Evolutionary conservation across 2,329 filamentous ascomycete genomes (phyloP).

Genomic region (Colletotrichum acutatum): DNA sequence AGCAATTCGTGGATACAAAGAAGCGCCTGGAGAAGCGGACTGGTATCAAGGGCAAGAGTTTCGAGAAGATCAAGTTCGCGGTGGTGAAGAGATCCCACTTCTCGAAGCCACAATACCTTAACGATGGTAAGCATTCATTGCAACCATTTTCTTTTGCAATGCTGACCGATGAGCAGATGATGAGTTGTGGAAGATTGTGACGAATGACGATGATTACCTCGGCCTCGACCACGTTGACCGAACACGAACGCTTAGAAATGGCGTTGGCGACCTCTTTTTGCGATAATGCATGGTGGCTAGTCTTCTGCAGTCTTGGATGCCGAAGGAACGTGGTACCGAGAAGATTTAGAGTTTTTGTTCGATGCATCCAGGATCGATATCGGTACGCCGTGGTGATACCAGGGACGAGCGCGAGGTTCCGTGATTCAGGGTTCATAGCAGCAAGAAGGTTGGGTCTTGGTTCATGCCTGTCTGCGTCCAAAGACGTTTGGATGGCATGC

Average conservation of each 20-base stretch:
- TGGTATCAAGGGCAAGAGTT: constrained; percentile 96
- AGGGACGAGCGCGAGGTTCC: not conserved
- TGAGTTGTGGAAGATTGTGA: constrained; percentile 64
- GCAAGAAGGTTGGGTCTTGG: constrained; percentile 11
- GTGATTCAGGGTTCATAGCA: not conserved
- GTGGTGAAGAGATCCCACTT: constrained; percentile 78
- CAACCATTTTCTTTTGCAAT: not conserved
- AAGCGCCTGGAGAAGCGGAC: constrained; percentile 93
- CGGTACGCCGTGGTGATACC: constrained; percentile 5
- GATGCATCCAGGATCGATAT: constrained; percentile 8
- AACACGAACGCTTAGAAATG: constrained; percentile 67
- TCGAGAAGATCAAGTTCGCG: constrained; percentile 98
- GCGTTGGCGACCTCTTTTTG: constrained; percentile 72
- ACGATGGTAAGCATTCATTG: constrained; percentile 76
- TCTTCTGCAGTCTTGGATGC: constrained; percentile 15
- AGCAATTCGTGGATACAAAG: constrained; percentile 91
- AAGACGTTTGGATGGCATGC: constrained; percentile 25
- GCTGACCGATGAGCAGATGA: constrained; percentile 57
- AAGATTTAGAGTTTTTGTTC: constrained; percentile 11
- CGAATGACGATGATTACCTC: constrained; percentile 69
- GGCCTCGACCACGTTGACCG: constrained; percentile 75
- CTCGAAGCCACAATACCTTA: constrained; percentile 83
- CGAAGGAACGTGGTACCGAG: not conserved
- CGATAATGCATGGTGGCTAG: constrained; percentile 42
- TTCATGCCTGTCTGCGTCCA: constrained; percentile 6